Evolutionary conservation across 2,329 filamentous ascomycete genomes (phyloP), one percentile per base, ranked within the genome.

Genomic region (Shiraia sp.): DNA sequence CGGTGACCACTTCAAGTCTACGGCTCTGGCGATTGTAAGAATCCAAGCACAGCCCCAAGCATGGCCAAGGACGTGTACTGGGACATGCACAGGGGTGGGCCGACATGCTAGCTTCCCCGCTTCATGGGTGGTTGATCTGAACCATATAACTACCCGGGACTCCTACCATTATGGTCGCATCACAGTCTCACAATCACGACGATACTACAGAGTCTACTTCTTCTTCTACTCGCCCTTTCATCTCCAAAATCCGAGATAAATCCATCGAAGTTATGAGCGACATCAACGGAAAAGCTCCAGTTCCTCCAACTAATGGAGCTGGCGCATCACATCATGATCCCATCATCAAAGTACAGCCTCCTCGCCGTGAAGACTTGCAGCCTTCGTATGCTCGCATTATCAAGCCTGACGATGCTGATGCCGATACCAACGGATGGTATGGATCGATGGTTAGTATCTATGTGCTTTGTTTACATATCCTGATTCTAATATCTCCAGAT

Each of bases 351-450:
- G 90, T 96, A 33, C 81, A 91, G 64, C 91, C 89, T 15, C 89
- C 92, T 12, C 82, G 83, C 46, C 79, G 85, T 59, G 88, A 90
- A 55, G 92, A 96, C 63, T 79, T 97, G 9, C 90, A 96, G 73
- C 84, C 84, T 42, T 88, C 81, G 64, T 93, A 93, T 69, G 90
- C 89, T 6, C 78, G 83, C 49, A 74, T 76, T 33, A 77, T 88
- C 52, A 76, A 80, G 54, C 76, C 80, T 19, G 79, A 82, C 42
- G 80, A 78, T 53, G 79, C 82, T 37, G 85, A 93, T 53, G 81
- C 81, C 23, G 81, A 81, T 51, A 79, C 82, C 36, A 83, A 91
- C 68, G 88, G 89, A 64, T 96, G 90, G 90, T 99, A 97, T 63
- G 90, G 90, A 15, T 74, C 74, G 47, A 89, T 96, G 85, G 57